Conservation (phyloP, 202 grass and related monocot genomes). For the Dendrocalamus latiflorus region DNA sequence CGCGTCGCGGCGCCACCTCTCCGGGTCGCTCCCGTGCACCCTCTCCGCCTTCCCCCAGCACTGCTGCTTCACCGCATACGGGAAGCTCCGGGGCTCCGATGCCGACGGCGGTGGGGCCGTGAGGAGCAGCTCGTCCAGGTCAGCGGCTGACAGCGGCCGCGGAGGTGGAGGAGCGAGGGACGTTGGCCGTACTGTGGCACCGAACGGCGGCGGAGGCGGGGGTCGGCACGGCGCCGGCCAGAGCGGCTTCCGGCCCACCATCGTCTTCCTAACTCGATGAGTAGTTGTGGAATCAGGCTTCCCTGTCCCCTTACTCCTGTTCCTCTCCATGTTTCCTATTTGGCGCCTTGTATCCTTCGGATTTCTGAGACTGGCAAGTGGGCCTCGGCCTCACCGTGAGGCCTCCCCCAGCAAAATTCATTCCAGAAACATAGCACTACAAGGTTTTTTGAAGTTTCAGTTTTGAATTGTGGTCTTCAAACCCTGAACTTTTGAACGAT, state of each 20-base stretch:
- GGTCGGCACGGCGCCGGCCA: conserved; percentile 39
- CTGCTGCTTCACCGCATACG: conserved; percentile 77
- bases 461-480: neutral
- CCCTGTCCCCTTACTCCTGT: too few relatives aligned
- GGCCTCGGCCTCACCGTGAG: too few relatives aligned
- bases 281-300: too few relatives aligned
- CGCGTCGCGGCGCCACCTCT: conserved; percentile 94
- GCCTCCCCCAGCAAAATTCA: too few relatives aligned
- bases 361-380: neutral
- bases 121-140: conserved; percentile 48
- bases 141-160: conserved; percentile 8
- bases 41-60: conserved; percentile 97
- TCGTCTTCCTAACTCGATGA: conserved; percentile 10
- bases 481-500: neutral
- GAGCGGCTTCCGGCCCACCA: conserved; percentile 57
- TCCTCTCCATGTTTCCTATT: neutral
- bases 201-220: conserved; percentile 21
- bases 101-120: conserved; percentile 30
- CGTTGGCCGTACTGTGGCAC: conserved; percentile 32
- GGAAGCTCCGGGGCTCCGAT: conserved; percentile 75
- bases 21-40: conserved; percentile 62
- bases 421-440: too few relatives aligned
- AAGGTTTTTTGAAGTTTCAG: too few relatives aligned
- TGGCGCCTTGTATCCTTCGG: neutral
- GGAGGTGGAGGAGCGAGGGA: conserved; percentile 22